A percentile compares a stretch with the other conserved stretches of the same genome.
Evolutionary conservation across 192 early-diverging fungal genomes (phyloP).

Genomic region (Coemansia biformis): DNA sequence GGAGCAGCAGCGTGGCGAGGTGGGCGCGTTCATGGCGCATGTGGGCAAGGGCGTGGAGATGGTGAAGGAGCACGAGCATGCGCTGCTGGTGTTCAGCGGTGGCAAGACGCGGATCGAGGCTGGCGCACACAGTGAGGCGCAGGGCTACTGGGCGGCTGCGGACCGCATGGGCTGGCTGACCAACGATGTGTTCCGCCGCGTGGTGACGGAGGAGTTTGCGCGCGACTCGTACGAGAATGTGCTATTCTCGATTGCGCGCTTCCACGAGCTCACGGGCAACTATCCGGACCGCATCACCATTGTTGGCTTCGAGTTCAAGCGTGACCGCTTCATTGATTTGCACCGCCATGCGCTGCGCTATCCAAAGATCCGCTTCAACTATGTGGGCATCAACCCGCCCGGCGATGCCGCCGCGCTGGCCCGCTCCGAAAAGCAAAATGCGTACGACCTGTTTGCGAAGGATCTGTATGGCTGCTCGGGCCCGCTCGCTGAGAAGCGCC

Average conservation of each 20-base stretch:
- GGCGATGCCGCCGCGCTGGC: conserved; percentile 14
- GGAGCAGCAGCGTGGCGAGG: conserved; percentile 37
- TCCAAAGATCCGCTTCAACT: conserved; percentile 48
- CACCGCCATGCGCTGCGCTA: conserved; percentile 44
- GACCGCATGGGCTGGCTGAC: conserved; percentile 46
- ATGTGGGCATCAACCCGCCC: conserved; percentile 45
- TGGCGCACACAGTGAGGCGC: conserved; percentile 45
- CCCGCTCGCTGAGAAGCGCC: conserved; percentile 30
- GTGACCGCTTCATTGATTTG: conserved; percentile 36
- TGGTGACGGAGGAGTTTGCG: conserved; percentile 51
- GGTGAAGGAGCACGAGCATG: conserved; percentile 28
- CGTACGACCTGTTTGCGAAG: conserved; percentile 35
- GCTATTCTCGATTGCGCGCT: conserved; percentile 51
- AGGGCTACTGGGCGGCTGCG: conserved; percentile 50
- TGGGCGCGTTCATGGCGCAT: conserved; percentile 48
- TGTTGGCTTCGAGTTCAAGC: conserved; percentile 46
- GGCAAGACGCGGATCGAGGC: conserved; percentile 42
- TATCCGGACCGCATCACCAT: conserved; percentile 47
- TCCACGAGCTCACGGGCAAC: conserved; percentile 47
- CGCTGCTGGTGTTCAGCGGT: conserved; percentile 50
- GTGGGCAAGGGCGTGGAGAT: conserved; percentile 41
- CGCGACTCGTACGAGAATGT: conserved; percentile 55
- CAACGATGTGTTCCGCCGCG: conserved; percentile 32
- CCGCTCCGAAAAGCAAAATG: conserved; percentile 20
- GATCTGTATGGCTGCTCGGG: conserved; percentile 39